Evolutionary conservation across 2,329 filamentous ascomycete genomes (phyloP), one percentile per base, ranked within the genome.

Genomic region (Metarhizium rileyi): DNA sequence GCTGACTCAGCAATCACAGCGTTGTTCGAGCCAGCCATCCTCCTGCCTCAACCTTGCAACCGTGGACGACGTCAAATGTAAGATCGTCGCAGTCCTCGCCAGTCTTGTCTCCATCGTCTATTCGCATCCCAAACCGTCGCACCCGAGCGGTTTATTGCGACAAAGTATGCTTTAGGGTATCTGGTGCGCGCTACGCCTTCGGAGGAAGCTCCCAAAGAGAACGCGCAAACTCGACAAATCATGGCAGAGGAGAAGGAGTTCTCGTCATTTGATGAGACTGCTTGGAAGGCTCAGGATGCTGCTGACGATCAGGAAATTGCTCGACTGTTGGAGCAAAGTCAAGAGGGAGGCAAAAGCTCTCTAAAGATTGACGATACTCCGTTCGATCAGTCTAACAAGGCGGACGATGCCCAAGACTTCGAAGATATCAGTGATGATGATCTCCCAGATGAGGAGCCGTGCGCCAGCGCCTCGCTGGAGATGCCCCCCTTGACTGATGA

Each of bases 391-490:
- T 73, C 75, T 6, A 86, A 89, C 65, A 98, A 98, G 67, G 91
- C 90, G 49, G 90, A 90, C 52, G 87, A 97, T 68, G 93, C 93
- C 38, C 71, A 93, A 54, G 93, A 98, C 63, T 98, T 76, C 59
- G 89, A 87, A 63, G 88, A 95, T 61, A 90, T 97, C 54, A 86
- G 86, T 56, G 91, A 97, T 63, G 90, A 94, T 62, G 90, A 96
- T 55, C 76, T 95, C 7, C 86, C 89, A 10, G 88, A 93, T 6
- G 88, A 93, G 55, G 88, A 83, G 49, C 67, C 66, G 26, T 66
- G 65, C 10, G 66, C 63, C 5, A 66, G 63, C 47, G 60, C 63
- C 16, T 74, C 70, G 14, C 63, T 69, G 44, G 74, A 80, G 49
- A 62, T 74, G n/a, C 76, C 77, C 1, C 74, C 71, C 10, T 61